These are phyloP conservation scores for Ophiocytium majus DNA, from an alignment of 352 stramenopile genomes.

Conservation along the genomic window DNA sequence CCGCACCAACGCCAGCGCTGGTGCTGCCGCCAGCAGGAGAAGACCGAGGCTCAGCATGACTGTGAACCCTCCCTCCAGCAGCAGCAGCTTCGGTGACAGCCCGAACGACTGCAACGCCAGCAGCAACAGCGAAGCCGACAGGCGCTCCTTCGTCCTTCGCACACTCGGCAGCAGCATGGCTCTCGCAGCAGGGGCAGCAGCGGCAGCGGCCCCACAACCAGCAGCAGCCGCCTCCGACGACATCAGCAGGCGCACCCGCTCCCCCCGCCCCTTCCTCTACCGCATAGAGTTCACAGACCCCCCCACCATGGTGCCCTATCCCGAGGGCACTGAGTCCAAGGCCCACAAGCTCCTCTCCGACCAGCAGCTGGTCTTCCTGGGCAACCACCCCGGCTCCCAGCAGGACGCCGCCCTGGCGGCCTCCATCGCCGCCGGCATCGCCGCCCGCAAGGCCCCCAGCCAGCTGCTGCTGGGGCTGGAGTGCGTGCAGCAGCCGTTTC, in stretches of 20 bases:
- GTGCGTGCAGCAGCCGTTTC: constrained; percentile 34
- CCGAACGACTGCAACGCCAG: too few relatives aligned
- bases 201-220: too few relatives aligned
- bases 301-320: constrained; percentile 46
- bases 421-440: constrained; percentile 21
- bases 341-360: constrained; percentile 22
- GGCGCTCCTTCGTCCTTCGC: too few relatives aligned
- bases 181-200: too few relatives aligned
- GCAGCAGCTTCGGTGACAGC: too few relatives aligned
- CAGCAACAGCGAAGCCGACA: too few relatives aligned
- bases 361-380: constrained; percentile 43
- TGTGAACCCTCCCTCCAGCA: too few relatives aligned
- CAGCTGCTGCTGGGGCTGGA: not conserved
- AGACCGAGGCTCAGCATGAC: too few relatives aligned
- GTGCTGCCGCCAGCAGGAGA: too few relatives aligned
- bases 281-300: constrained; percentile 48
- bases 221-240: not conserved
- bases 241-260: not conserved
- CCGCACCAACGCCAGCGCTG: too few relatives aligned
- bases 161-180: too few relatives aligned
- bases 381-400: constrained; percentile 21
- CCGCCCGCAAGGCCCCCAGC: not conserved
- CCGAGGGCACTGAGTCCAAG: constrained; percentile 27
- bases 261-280: constrained; percentile 39
- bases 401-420: constrained; percentile 33